Evolutionary conservation across 2,329 filamentous ascomycete genomes (phyloP).

Genomic region (Thielaviopsis punctulata): DNA sequence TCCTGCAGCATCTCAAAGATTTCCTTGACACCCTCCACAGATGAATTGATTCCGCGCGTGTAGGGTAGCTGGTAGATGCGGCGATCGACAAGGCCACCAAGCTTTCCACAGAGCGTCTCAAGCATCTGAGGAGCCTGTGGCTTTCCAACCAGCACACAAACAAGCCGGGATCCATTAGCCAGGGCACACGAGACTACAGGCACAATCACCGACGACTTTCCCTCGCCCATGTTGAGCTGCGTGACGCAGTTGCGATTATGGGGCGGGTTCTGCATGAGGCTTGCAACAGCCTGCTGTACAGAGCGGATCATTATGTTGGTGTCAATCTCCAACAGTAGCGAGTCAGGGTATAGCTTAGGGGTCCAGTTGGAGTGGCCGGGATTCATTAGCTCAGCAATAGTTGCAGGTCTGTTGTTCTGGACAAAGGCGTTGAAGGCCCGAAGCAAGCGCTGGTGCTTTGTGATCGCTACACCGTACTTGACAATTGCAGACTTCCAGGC

Average conservation of each 20-base stretch:
- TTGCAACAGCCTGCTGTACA: constrained; percentile 40
- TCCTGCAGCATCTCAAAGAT: constrained; percentile 25
- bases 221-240: constrained; percentile 57
- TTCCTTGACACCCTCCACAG: constrained; percentile 14
- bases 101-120: constrained; percentile 33
- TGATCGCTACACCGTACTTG: constrained; percentile 24
- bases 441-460: constrained; percentile 24
- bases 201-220: constrained; percentile 52
- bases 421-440: constrained; percentile 15
- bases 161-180: constrained; percentile 32
- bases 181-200: constrained; percentile 41
- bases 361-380: constrained; percentile 39
- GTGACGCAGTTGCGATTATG: constrained; percentile 32
- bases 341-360: constrained; percentile 35
- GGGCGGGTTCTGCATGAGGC: constrained; percentile 31
- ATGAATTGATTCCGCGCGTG: constrained; percentile 29
- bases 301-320: constrained; percentile 41
- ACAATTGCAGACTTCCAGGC: constrained; percentile 22
- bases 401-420: constrained; percentile 13
- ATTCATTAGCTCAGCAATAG: constrained; percentile 29
- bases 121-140: constrained; percentile 44
- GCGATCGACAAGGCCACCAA: constrained; percentile 38
- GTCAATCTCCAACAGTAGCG: constrained; percentile 47
- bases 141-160: constrained; percentile 43
- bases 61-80: constrained; percentile 42